Evolutionary conservation across 495 filamentous ascomycete species (phyloP).

Genomic region (Ascodesmis nigricans): DNA sequence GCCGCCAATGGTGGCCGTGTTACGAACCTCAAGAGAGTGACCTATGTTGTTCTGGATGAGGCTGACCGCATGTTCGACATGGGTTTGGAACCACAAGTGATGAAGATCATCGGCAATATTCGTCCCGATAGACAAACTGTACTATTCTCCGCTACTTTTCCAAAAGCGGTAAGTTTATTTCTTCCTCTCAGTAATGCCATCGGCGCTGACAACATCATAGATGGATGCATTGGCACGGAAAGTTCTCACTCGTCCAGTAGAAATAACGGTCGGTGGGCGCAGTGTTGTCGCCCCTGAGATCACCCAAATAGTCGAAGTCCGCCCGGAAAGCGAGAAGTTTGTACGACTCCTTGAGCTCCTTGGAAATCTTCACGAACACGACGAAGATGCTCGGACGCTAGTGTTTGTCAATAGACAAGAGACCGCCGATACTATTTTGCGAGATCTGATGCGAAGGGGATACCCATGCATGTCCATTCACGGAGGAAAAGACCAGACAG

Average conservation of each 20-base stretch:
- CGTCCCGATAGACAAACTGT: conserved; percentile 84
- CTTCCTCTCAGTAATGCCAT: not conserved
- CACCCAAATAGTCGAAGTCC: conserved; percentile 77
- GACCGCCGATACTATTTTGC: conserved; percentile 65
- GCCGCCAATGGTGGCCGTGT: conserved; percentile 82
- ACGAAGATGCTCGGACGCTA: conserved; percentile 71
- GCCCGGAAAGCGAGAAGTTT: conserved; percentile 66
- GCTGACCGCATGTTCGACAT: conserved; percentile 99
- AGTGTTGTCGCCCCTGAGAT: conserved; percentile 90
- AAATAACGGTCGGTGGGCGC: conserved; percentile 77
- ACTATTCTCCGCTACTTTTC: conserved; percentile 91
- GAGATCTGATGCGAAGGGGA: conserved; percentile 63
- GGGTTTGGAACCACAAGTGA: conserved; percentile 96
- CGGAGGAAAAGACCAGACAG: conserved; percentile 85
- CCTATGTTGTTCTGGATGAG: conserved; percentile 87
- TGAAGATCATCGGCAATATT: conserved; percentile 82
- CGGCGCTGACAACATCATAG: conserved; percentile 23
- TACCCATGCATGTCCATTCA: conserved; percentile 95
- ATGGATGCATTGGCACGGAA: conserved; percentile 86
- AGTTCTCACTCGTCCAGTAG: conserved; percentile 60
- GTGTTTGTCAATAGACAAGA: conserved; percentile 94
- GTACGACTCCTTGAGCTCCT: conserved; percentile 63
- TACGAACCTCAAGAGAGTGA: conserved; percentile 70
- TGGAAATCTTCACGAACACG: conserved; percentile 64
- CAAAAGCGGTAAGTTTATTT: conserved; percentile 27